A percentile compares a stretch with the other conserved stretches of the same genome.
Conservation (phyloP, 2,329 filamentous ascomycete species). For the Neophaeococcomyces mojaviensis region DNA sequence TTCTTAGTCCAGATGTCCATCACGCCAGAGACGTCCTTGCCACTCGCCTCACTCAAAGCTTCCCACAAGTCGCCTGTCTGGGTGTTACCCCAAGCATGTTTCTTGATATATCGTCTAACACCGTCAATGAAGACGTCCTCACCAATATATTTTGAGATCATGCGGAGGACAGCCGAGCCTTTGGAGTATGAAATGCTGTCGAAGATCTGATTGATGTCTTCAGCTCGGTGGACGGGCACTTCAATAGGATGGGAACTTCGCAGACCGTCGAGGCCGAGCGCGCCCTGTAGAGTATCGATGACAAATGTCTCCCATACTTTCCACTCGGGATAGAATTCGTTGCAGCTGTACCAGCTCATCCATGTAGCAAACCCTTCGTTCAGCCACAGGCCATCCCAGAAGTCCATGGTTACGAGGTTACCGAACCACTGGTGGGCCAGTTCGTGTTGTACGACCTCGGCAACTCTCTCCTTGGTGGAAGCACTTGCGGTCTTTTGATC, state of each 20-base stretch:
- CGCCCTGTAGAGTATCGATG: constrained; percentile 82
- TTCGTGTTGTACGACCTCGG: constrained; percentile 94
- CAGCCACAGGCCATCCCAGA: constrained; percentile 95
- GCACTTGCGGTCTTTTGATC: constrained; percentile 89
- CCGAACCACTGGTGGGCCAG: constrained; percentile 98
- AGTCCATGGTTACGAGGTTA: constrained; percentile 96
- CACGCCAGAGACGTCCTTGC: constrained; percentile 80
- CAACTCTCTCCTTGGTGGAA: constrained; percentile 82
- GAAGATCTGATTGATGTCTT: constrained; percentile 97
- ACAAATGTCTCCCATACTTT: constrained; percentile 97
- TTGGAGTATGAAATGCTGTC: constrained; percentile 97
- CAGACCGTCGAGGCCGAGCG: constrained; percentile 78
- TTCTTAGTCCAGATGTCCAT: constrained; percentile 98
- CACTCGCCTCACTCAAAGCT: constrained; percentile 77
- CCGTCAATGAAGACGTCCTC: constrained; percentile 91
- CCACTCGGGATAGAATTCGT: constrained; percentile 95
- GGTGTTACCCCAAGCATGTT: constrained; percentile 94
- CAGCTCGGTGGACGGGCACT: constrained; percentile 87
- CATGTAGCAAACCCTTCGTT: constrained; percentile 89
- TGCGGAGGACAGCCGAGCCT: constrained; percentile 88
- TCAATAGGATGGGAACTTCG: constrained; percentile 95
- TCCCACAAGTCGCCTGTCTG: constrained; percentile 86
- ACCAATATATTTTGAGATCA: constrained; percentile 93
- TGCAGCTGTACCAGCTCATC: constrained; percentile 93
- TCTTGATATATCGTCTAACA: constrained; percentile 83